A percentile compares a stretch with the other conserved stretches of the same genome.
These are phyloP conservation scores for Wickerhamomyces canadensis DNA, from an alignment of 805 yeast genomes.

Conservation along the genomic window DNA sequence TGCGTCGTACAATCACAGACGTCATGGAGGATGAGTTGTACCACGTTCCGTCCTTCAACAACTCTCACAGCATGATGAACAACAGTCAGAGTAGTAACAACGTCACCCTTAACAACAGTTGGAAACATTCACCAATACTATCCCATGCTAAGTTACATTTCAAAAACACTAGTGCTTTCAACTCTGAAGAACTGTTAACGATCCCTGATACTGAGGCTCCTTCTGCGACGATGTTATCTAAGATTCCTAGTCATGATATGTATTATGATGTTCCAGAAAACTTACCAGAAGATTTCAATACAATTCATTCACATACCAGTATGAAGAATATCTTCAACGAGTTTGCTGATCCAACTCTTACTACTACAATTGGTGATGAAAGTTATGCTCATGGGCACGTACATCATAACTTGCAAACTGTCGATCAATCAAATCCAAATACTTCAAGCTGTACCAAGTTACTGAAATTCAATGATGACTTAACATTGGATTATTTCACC, in stretches of 20 bases:
- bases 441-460: slow-evolving; percentile 7
- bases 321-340: slow-evolving; percentile 22
- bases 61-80: slow-evolving; percentile 6
- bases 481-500: slow-evolving; percentile 20
- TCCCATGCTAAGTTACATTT: slow-evolving; percentile 11
- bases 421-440: not conserved
- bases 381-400: too few relatives aligned
- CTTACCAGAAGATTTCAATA: slow-evolving; percentile 6
- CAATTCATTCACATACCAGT: not conserved
- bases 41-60: slow-evolving; percentile 22
- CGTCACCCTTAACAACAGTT: slow-evolving; percentile 3
- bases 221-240: slow-evolving; percentile 7
- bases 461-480: slow-evolving; percentile 24
- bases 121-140: slow-evolving; percentile 10
- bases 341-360: slow-evolving; percentile 22
- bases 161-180: slow-evolving; percentile 18
- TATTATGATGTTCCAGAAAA: slow-evolving; percentile 22
- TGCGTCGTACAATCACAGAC: slow-evolving; percentile 50
- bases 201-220: slow-evolving; percentile 15
- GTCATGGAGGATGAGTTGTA: slow-evolving; percentile 58
- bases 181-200: slow-evolving; percentile 20
- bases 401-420: slow-evolving; percentile 1
- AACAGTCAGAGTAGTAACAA: slow-evolving; percentile 10
- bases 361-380: slow-evolving; percentile 16
- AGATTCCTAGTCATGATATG: slow-evolving; percentile 16